A percentile compares a stretch with the other conserved stretches of the same genome.
phyloP scores from a whole-genome alignment of 2,329 filamentous ascomycete species.

The Chaetomium sp. region DNA sequence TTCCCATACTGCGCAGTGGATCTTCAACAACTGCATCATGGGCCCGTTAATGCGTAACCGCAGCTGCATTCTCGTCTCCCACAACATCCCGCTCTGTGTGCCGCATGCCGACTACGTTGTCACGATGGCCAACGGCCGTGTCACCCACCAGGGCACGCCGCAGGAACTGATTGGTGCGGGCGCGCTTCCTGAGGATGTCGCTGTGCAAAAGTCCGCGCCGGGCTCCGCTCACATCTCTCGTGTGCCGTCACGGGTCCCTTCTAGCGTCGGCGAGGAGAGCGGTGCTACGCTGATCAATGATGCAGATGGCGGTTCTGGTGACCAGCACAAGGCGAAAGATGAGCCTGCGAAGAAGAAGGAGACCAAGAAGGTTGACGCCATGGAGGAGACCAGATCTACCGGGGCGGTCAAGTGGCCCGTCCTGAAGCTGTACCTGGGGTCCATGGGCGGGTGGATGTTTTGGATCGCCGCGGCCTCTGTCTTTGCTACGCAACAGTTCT shows the following conservation, averaged over 20 bases:
- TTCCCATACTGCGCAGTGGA: conserved; percentile 96
- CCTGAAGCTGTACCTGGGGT: conserved; percentile 73
- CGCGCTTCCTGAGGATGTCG: conserved; percentile 75
- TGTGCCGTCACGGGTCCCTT: conserved; percentile 70
- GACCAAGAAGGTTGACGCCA: conserved; percentile 44
- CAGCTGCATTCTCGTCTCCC: conserved; percentile 91
- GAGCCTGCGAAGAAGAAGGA: conserved; percentile 43
- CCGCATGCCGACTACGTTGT: conserved; percentile 76
- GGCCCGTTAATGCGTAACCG: conserved; percentile 82
- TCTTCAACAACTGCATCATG: conserved; percentile 86
- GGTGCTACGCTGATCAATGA: conserved; percentile 51
- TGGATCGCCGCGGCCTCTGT: conserved; percentile 71
- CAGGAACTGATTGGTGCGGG: conserved; percentile 79
- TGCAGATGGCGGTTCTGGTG: conserved; percentile 32
- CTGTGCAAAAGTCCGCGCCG: conserved; percentile 56
- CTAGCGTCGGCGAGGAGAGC: conserved; percentile 61
- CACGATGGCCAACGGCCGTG: conserved; percentile 77
- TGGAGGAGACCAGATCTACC: conserved; percentile 71
- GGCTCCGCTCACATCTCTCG: conserved; percentile 64
- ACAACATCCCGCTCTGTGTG: conserved; percentile 85
- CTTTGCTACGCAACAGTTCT: conserved; percentile 77
- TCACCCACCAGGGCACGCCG: conserved; percentile 69
- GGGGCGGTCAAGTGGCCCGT: conserved; percentile 86
- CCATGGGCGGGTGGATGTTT: conserved; percentile 98
- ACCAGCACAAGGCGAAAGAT: conserved; percentile 39